These are phyloP conservation scores for Candida montana DNA, from an alignment of 805 yeast species.

Conservation along the genomic window DNA sequence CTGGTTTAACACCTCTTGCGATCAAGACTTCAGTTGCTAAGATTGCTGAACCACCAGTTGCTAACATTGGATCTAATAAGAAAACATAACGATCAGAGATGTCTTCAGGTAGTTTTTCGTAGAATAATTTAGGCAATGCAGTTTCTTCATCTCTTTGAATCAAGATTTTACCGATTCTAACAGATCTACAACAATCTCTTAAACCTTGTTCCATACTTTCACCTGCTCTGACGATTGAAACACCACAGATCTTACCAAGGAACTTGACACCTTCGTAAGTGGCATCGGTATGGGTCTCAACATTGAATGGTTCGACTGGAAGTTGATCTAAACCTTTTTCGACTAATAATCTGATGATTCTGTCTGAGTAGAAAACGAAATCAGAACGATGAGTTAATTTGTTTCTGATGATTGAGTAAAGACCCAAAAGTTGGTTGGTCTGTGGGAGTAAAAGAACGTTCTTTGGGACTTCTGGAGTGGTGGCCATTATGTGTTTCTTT, in stretches of 20 bases:
- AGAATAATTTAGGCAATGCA: constrained; percentile 84
- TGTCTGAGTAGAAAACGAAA: constrained; percentile 90
- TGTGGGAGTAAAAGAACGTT: constrained; percentile 75
- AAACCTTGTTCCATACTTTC: constrained; percentile 99
- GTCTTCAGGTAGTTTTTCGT: constrained; percentile 92
- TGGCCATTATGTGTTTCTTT: constrained; percentile 5
- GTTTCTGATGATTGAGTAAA: constrained; percentile 88
- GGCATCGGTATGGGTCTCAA: constrained; percentile 74
- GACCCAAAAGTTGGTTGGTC: constrained; percentile 82
- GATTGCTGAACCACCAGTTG: constrained; percentile 97
- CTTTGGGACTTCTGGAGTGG: constrained; percentile 17
- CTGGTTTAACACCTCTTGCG: constrained; percentile 80
- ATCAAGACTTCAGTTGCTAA: constrained; percentile 93
- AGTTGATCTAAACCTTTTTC: constrained; percentile 94
- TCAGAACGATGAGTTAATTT: constrained; percentile 78
- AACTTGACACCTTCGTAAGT: constrained; percentile 73
- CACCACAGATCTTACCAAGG: constrained; percentile 94
- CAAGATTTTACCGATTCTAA: constrained; percentile 91
- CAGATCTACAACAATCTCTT: constrained; percentile 95
- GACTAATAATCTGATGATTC: constrained; percentile 88
- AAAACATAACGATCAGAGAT: constrained; percentile 85
- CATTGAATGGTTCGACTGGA: constrained; percentile 69
- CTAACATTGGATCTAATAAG: constrained; percentile 93
- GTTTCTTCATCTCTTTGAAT: constrained; percentile 99
- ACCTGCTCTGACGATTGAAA: constrained; percentile 96